phyloP scores from a whole-genome alignment of 495 filamentous ascomycete genomes.

The Aspergillus steynii region DNA sequence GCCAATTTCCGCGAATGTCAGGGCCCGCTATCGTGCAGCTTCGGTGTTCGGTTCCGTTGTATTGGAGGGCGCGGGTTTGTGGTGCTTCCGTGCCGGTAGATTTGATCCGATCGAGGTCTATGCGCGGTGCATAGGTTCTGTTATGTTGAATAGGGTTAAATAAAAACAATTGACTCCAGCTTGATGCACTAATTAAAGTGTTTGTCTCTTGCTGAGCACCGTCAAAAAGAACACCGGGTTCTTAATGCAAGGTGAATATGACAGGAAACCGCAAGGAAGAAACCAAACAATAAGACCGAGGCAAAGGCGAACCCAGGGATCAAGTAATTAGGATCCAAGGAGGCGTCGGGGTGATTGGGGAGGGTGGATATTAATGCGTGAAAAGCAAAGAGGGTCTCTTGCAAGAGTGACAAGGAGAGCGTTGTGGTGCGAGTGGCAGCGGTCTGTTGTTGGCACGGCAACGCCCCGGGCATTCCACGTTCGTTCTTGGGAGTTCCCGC shows the following conservation, averaged over 20 bases:
- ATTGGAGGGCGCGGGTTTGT: background rate
- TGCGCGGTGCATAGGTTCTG: background rate
- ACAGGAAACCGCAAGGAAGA: constrained; percentile 7
- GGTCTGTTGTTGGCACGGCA: constrained; percentile 37
- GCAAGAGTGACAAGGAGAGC: constrained; percentile 4
- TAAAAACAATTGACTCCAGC: background rate
- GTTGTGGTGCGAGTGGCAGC: constrained; percentile 18
- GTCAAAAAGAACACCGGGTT: background rate
- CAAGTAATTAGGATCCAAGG: background rate
- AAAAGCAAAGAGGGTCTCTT: constrained; percentile 6
- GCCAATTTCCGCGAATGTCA: background rate
- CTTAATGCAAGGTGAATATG: background rate
- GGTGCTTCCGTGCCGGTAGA: background rate
- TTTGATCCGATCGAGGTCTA: background rate
- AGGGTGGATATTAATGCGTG: background rate
- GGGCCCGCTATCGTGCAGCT: background rate
- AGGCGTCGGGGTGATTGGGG: background rate
- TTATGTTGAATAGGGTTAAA: constrained; percentile 1
- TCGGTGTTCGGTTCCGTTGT: background rate
- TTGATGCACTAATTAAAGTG: background rate
- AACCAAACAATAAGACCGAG: background rate
- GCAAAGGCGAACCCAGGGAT: background rate
- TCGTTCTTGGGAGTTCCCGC: constrained; percentile 7
- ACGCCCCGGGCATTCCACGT: constrained; percentile 17
- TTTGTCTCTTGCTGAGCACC: background rate